phyloP scores from a whole-genome alignment of 345 rosid genomes.

The Salix dunnii region DNA sequence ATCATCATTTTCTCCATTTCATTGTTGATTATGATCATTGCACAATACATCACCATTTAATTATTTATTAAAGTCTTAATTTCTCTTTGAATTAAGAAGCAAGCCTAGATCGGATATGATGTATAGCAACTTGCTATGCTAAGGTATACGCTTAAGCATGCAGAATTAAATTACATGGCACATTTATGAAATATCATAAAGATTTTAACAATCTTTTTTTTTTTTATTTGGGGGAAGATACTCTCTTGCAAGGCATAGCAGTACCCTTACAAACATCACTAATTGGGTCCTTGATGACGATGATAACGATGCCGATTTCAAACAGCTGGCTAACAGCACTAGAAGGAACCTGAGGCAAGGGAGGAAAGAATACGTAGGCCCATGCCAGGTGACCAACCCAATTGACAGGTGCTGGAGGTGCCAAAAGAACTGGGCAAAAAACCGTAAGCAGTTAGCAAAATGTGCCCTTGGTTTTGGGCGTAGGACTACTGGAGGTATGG shows the following conservation, averaged over 20 bases:
- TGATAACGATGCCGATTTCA: neutral
- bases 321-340: neutral
- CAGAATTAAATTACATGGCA: neutral
- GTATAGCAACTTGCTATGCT: no score
- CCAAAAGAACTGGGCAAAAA: conserved; percentile 5
- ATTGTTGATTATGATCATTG: no score
- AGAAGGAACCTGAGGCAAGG: conserved; percentile 25
- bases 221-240: neutral
- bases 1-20: neutral
- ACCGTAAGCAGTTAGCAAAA: conserved; percentile 15
- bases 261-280: neutral
- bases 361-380: neutral
- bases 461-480: conserved; percentile 26
- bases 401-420: conserved; percentile 27
- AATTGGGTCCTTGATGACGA: neutral
- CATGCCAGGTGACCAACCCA: conserved; percentile 17
- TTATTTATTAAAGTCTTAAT: no score
- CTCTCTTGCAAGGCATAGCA: neutral
- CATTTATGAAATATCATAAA: neutral
- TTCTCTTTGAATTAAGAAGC: neutral
- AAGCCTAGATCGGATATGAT: neutral
- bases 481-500: conserved; percentile 15
- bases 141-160: neutral
- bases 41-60: neutral
- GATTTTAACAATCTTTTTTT: neutral